These are phyloP conservation scores for Microbotryomycetes sp. DNA, from an alignment of 1,284 basidiomycete genomes.

Conservation along the genomic window DNA sequence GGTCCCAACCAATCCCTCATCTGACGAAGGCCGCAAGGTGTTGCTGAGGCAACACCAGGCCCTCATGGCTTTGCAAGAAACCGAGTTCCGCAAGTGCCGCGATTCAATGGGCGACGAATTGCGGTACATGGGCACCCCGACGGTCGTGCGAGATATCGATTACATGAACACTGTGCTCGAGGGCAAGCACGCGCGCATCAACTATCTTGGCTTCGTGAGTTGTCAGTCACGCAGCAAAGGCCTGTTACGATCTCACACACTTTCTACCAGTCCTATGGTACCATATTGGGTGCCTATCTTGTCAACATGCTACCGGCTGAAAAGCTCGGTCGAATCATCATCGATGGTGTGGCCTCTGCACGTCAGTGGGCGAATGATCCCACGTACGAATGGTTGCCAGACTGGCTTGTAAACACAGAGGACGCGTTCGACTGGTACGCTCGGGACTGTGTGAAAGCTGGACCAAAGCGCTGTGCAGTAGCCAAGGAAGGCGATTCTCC, in stretches of 20 bases:
- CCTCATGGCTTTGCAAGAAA: slow-evolving; percentile 41
- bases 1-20: slow-evolving; percentile 36
- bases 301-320: slow-evolving; percentile 34
- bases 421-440: slow-evolving; percentile 19
- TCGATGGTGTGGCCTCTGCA: slow-evolving; percentile 26
- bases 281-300: slow-evolving; percentile 35
- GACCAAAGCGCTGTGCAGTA: slow-evolving; percentile 15
- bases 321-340: slow-evolving; percentile 27
- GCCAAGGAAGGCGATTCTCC: slow-evolving; percentile 14
- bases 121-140: slow-evolving; percentile 46
- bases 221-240: not conserved
- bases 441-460: slow-evolving; percentile 19
- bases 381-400: slow-evolving; percentile 40
- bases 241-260: slow-evolving; percentile 7
- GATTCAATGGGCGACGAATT: slow-evolving; percentile 45
- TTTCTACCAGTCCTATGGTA: slow-evolving; percentile 30
- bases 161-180: slow-evolving; percentile 44
- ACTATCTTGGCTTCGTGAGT: slow-evolving; percentile 34
- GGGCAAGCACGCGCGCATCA: slow-evolving; percentile 44
- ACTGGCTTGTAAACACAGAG: slow-evolving; percentile 23
- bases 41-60: slow-evolving; percentile 42
- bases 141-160: slow-evolving; percentile 46
- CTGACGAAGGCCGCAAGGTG: slow-evolving; percentile 33
- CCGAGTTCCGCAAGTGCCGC: slow-evolving; percentile 42
- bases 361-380: slow-evolving; percentile 38